Base-by-base conservation (phyloP, 1,139 yeast species). In the Kodamaea sp. region DNA sequence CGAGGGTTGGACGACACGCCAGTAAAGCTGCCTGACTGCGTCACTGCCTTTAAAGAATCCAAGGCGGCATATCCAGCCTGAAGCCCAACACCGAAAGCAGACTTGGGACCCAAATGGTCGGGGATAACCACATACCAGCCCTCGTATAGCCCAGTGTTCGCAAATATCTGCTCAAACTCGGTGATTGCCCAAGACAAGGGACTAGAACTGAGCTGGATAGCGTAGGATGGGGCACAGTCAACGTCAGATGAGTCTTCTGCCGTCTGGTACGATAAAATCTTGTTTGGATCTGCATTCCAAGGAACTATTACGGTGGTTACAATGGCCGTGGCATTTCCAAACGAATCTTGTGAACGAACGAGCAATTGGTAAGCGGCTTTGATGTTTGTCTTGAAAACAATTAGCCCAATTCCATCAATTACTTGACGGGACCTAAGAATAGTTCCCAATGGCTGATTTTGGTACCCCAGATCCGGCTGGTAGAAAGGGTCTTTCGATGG, bases 221-320 rank as follows among this genome's bases (percentile, higher is more conserved):
- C 51, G 39, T 59, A 63, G 0, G 70, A 63, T 1, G 66, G 61
- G 4, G 66, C 48, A 48, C 71, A 66, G 34, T 59, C 38, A 1
- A 38, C 16, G 22, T 37, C 35, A 3, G 66, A 46, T 9, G 67
- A 44, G 43, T 66, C 70, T 39, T 61, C 53, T 28, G 66, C 64
- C 8, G 53, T 41, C 34, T 62, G 67, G 41, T 61, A 63, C 9
- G 66, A 53, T 6, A 66, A 43, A n/a, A 66, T 30, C 35, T 53
- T 55, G 1, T 42, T 40, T 9, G 55, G 44, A 37, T 63, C 58
- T 4, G 62, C 61, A 34, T 60, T 53, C 31, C 44, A 47, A 2
- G 71, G 67, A 38, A 51, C 55, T 7, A 61, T 44, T 4, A 65
- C 38, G 1, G 70, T 62, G 7, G 65, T 45, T 7, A 57, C 59